Base-by-base conservation (phyloP, 2,329 filamentous ascomycete species). In the Akanthomyces lecanii region DNA sequence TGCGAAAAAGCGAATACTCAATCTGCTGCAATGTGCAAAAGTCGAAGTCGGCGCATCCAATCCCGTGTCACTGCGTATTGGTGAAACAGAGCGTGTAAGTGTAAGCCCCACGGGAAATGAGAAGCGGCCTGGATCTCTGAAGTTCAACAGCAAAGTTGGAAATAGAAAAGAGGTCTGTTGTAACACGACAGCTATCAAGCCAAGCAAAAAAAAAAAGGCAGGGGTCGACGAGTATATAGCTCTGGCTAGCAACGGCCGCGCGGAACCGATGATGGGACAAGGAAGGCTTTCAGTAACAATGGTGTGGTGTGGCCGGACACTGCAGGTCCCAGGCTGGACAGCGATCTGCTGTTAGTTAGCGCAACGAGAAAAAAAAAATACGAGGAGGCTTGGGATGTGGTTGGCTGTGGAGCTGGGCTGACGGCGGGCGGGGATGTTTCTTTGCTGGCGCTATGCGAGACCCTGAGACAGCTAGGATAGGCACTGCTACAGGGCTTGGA, bases 311-410 rank as follows among this genome's bases (percentile, higher is more conserved):
- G 56, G 52, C 51, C 58, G 38, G 51, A 54, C 50, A 23, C 30
- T 51, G 28, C 38, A 55, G 33, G 62, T 33, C 48, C 54, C 38
- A 63, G 48, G 38, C 56, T 53, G 44, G 47, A 56, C 2, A 38
- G 47, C 50, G 50, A 64, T 60, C 56, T 50, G 25, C 30, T 16
- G 33, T 16, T n/a, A 40, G 33, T 16, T n/a, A 40, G 33, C 40
- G 54, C 30, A 45, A 40, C 23, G 42, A 57, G 21, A 61, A 64
- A 56, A 23, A 23, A 40, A 56, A 40, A 65, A 63, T 63, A 63
- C 62, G 61, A 65, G 56, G 64, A 63, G 56, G 64, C 64, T 61
- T 56, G 56, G 42, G 59, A 61, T 36, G 62, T 57, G 62, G 62
- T 64, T 64, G 58, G 58, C 40, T 54, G 58, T 61, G 58, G 58